Base-by-base conservation (phyloP, 805 yeast species). In the Ogataea pignaliae region DNA sequence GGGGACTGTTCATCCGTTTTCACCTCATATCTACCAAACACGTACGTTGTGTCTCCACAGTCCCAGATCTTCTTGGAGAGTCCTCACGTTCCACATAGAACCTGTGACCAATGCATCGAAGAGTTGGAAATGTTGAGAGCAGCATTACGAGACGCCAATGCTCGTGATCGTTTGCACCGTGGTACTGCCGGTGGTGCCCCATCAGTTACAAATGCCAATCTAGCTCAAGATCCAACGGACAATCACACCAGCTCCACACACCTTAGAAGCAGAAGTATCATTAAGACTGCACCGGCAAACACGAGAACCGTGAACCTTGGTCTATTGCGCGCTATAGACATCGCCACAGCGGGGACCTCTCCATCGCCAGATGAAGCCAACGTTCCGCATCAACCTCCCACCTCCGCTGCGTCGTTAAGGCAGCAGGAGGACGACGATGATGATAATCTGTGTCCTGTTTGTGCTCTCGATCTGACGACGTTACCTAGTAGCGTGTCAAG, bases 91-190 rank as follows among this genome's bases (percentile, higher is more conserved):
- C 73, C 78, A 4, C 88, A 84, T 57, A 69, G 90, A 38, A 86
- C 95, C 0, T 88, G 96, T 56, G 84, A 81, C 53, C 73, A 69
- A 29, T 88, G 96, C 61, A 79, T 72, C 18, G 79, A 73, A 9
- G 91, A 83, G 57, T 66, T 85, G 36, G 66, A 64, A 11, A 72
- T 76, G 76, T 65, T 74, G 29, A 61, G 73, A 30, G 55, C 58
- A 12, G 78, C 80, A 0, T 52, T 76, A 41, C 57, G 59, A 8
- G 64, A 54, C 9, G 36, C 36, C 21, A 36, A 33, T 13, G 6
- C 28, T 13, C 29, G 36, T 31, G 21, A 16, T 13, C 17, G 16
- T 11, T 31, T 29, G 6, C 17, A 21, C 4, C 26, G 26, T 21
- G 26, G 26, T 21, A 7, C 4, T 7, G 26, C 7, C 7, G 26